phyloP scores from a whole-genome alignment of 495 filamentous ascomycete genomes.

The Barbatosphaeria neglecta region DNA sequence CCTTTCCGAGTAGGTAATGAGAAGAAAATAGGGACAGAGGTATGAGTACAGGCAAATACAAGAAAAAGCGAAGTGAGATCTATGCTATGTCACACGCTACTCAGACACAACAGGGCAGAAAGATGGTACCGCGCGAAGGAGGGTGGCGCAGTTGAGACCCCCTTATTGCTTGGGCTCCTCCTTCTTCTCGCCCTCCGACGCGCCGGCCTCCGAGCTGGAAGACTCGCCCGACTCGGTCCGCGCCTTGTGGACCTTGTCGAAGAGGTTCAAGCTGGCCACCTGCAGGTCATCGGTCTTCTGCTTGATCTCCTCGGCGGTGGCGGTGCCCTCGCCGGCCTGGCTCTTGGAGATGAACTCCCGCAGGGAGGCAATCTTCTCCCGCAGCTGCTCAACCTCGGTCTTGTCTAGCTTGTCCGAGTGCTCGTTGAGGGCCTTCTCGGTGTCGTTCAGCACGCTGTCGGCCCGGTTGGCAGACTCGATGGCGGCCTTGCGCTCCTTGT shows the following conservation, averaged over 20 bases:
- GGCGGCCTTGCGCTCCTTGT: constrained; percentile 93
- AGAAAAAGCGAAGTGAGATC: constrained; percentile 16
- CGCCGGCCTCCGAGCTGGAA: constrained; percentile 19
- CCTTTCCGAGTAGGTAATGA: neutral
- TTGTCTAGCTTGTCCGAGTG: constrained; percentile 94
- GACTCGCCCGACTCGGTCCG: constrained; percentile 51
- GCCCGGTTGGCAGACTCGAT: constrained; percentile 95
- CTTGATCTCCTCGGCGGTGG: constrained; percentile 86
- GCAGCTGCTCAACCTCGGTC: constrained; percentile 81
- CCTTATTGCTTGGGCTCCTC: constrained; percentile 40
- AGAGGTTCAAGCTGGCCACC: constrained; percentile 86
- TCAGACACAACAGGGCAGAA: constrained; percentile 20
- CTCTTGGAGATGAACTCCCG: constrained; percentile 89
- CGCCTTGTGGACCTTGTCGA: constrained; percentile 99
- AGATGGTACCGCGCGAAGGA: no score
- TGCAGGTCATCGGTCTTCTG: constrained; percentile 97
- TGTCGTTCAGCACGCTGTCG: constrained; percentile 92
- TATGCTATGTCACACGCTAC: constrained; percentile 23
- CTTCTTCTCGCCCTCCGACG: constrained; percentile 82
- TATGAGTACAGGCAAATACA: constrained; percentile 37
- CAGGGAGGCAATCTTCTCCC: constrained; percentile 82
- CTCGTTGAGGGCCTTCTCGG: constrained; percentile 96
- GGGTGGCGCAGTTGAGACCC: neutral
- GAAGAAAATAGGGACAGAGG: constrained; percentile 13
- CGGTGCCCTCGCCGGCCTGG: constrained; percentile 79